Conservation (phyloP, 1,284 basidiomycete genomes). For the Blastosporella zonata region DNA sequence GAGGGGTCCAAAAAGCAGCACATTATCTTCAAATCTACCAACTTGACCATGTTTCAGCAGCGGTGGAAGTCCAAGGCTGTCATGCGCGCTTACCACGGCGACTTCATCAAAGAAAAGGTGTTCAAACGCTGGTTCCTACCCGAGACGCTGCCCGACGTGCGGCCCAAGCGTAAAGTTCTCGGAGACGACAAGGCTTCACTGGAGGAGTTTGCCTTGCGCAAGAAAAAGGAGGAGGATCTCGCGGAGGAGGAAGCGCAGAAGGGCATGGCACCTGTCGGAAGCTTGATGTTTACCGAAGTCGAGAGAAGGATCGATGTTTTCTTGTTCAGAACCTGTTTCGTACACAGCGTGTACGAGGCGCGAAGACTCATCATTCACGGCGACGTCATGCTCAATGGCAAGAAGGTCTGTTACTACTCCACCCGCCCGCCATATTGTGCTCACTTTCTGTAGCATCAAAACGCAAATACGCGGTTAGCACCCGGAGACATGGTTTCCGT, state of each 20-base stretch:
- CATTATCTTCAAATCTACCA: conserved; percentile 51
- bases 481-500: conserved; percentile 95
- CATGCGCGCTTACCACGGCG: conserved; percentile 93
- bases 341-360: conserved; percentile 88
- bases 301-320: conserved; percentile 93
- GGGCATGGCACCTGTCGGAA: conserved; percentile 49
- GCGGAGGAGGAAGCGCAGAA: conserved; percentile 56
- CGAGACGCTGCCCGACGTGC: conserved; percentile 81
- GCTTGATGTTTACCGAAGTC: conserved; percentile 91
- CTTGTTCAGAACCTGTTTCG: conserved; percentile 91
- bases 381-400: conserved; percentile 87
- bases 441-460: conserved; percentile 55
- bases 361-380: conserved; percentile 85
- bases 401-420: conserved; percentile 58
- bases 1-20: conserved; percentile 46
- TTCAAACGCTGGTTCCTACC: conserved; percentile 98
- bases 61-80: conserved; percentile 91
- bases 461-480: conserved; percentile 87
- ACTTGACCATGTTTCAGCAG: conserved; percentile 84
- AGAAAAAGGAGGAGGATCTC: conserved; percentile 45
- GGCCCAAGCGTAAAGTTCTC: conserved; percentile 47
- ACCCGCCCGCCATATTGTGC: neutral
- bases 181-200: conserved; percentile 43
- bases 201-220: conserved; percentile 57
- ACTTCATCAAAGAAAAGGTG: conserved; percentile 88